These are phyloP conservation scores for Trichoderma sp. DNA, from an alignment of 2,329 filamentous ascomycete genomes.

Conservation along the genomic window DNA sequence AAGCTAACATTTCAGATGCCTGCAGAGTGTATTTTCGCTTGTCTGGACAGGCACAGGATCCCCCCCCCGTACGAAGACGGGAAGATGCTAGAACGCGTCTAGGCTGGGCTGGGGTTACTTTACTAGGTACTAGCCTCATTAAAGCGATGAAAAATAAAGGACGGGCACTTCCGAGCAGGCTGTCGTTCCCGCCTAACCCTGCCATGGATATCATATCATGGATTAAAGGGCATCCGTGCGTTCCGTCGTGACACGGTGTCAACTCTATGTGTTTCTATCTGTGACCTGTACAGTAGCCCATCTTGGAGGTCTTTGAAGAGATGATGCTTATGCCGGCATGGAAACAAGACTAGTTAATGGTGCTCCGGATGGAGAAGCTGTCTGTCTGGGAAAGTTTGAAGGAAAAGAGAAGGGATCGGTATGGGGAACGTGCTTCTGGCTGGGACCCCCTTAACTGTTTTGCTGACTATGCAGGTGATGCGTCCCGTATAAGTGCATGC, in stretches of 20 bases:
- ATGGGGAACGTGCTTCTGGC: slow-evolving; percentile 11
- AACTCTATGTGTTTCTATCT: background rate
- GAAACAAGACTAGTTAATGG: background rate
- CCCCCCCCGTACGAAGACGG: background rate
- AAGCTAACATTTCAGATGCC: too few relatives aligned
- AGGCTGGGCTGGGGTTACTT: background rate
- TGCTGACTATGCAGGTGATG: slow-evolving; percentile 14
- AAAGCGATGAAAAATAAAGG: background rate
- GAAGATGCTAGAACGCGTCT: background rate
- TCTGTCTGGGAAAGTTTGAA: background rate
- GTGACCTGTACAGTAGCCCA: background rate
- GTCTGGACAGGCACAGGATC: background rate
- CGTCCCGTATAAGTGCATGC: background rate
- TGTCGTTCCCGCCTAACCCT: slow-evolving; percentile 3
- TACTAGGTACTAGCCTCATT: background rate
- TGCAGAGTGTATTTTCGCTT: background rate
- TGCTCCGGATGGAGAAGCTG: background rate
- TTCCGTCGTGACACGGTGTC: background rate
- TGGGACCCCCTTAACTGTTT: background rate
- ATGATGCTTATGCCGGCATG: too few relatives aligned
- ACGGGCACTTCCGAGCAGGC: slow-evolving; percentile 13
- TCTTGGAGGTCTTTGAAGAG: background rate
- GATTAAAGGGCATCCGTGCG: background rate
- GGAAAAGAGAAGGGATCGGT: background rate
- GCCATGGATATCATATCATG: background rate